These are phyloP conservation scores for Schizothecium vesticola DNA, from an alignment of 495 filamentous ascomycete genomes.

Conservation along the genomic window DNA sequence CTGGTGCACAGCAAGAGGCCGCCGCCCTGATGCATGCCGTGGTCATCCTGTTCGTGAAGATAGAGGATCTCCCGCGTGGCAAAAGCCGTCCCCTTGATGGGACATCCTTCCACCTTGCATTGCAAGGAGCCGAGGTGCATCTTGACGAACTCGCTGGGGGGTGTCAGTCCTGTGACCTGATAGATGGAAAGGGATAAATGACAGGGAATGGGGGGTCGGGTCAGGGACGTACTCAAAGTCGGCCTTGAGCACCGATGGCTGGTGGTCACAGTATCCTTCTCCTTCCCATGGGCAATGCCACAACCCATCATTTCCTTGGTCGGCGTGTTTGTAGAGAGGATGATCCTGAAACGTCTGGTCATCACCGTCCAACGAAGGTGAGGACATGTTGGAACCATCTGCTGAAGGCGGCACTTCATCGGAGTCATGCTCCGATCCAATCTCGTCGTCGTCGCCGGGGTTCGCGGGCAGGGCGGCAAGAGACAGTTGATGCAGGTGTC, in stretches of 20 bases:
- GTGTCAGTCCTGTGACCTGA: background rate
- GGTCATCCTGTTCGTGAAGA: conserved; percentile 3
- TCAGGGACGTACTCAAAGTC: conserved; percentile 3
- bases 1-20: conserved; percentile 3
- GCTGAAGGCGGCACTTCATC: background rate
- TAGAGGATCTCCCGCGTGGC: conserved; percentile 6
- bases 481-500: conserved; percentile 1
- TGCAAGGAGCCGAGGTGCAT: background rate
- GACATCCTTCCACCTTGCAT: conserved; percentile 2
- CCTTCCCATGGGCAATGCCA: conserved; percentile 9
- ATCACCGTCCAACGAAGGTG: background rate
- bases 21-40: conserved; percentile 2
- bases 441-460: background rate
- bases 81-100: background rate
- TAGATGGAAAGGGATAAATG: background rate
- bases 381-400: background rate
- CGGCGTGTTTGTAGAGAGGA: background rate
- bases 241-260: background rate
- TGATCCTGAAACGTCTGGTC: background rate
- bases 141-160: conserved; percentile 1
- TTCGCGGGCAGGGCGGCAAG: conserved; percentile 2
- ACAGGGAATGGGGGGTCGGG: background rate
- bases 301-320: background rate
- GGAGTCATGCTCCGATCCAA: background rate
- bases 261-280: conserved; percentile 6